Evolutionary conservation across 306 rosid species (phyloP), one percentile per base, ranked within the genome.

Genomic region (Begonia fuchsioides): DNA sequence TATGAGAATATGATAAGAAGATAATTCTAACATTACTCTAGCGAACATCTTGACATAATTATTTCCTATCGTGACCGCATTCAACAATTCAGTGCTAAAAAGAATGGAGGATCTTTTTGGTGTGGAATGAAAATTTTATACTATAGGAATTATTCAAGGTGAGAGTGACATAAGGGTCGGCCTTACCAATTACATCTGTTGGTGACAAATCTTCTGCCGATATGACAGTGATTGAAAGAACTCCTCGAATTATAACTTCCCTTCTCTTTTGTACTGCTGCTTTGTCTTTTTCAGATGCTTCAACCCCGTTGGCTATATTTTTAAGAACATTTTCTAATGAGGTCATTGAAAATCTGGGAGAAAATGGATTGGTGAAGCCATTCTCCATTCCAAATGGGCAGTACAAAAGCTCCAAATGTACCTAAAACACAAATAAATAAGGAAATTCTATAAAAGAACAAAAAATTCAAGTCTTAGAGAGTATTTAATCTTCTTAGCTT

Each of bases 151-250:
- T 20, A 20, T 82, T 92, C 85, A 92, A 56, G 51, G 73, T 77
- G 65, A 92, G 81, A 39, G 76, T 65, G 62, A 68, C 96, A 62
- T 70, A 92, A 53, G 98, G 98, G 70, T 92, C 98, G 53, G 96
- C 75, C 68, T 85, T 92, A 46, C 98, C 98, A 75, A 79, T 59
- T 43, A 92, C 55, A 74, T 92, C 98, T 47, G 47, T 62, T 1
- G 85, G 76, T 47, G 96, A 86, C 93, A 92, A 92, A 65, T 79
- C 96, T 69, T 92, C 96, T 6, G 81, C 98, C 56, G 98, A 92
- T 75, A 92, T 69, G 44, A 92, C 77, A 17, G 93, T 82, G 45
- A 92, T 72, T 43, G 87, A 68, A 51, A 85, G 83, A 56, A 92
- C 94, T 59, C 98, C 98, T 63, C 96, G 79, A 62, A 92, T 54